Evolutionary conservation across 441 rosid genomes (phyloP), one percentile per base, ranked within the genome.

Genomic region (Sinapis alba): DNA sequence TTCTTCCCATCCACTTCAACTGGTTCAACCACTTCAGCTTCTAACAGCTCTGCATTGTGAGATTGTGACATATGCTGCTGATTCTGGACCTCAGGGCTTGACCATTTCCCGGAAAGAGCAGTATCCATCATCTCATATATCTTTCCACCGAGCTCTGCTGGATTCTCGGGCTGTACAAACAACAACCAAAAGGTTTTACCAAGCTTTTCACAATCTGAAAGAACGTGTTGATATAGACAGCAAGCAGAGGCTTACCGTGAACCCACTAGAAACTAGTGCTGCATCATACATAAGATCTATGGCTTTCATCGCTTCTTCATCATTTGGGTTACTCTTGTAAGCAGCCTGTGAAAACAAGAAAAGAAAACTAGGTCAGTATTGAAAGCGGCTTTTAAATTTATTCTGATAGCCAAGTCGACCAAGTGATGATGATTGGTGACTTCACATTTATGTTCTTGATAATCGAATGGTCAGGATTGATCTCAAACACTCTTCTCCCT

Each of bases 401-500:
- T 4, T 19, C 7, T 7, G 16, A 73, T 21, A 58, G 63, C 68
- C 67, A 63, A 16, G 47, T 11, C 12, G 21, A 0, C 1, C 71
- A 66, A 28, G 59, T 56, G 57, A 71, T 36, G 15, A 60, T 12
- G 23, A 65, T 5, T n/a, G 21, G 21, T 65, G 77, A 16, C 32
- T 24, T 68, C 80, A 92, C 99, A 66, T 83, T 85, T 62, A 95
- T 81, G 83, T 76, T 89, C 78, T 74, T 83, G 69, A 95, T 89
- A 26, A 95, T 93, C 13, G 87, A 80, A 77, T 95, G 99, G 38
- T 90, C 91, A 3, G 96, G 96, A 72, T 95, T 95, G 83, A 95
- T 92, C 86, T 93, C 99, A 50, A 93, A 86, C 80, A 95, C 94
- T 76, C 97, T 88, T 84, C 99, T 92, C 73, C 96, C 87, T 82